Conservation (phyloP, 768 basidiomycete genomes). For the Strobilomyces confusus region DNA sequence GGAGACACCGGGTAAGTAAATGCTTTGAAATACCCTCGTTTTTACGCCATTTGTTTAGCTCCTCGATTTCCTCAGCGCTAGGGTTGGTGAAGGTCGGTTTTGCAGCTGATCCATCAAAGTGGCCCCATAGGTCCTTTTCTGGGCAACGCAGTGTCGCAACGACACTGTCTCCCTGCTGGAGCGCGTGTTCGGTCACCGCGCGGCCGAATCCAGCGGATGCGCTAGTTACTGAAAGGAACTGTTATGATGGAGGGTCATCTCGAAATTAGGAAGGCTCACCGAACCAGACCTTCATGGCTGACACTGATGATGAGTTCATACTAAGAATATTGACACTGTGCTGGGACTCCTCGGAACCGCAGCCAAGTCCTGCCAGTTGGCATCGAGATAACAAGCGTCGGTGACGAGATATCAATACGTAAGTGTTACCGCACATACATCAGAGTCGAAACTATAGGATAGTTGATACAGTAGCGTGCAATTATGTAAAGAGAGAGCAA, state of each 20-base stretch:
- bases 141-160: constrained; percentile 40
- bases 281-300: constrained; percentile 20
- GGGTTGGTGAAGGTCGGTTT: too few species aligned
- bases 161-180: constrained; percentile 37
- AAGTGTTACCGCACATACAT: neutral
- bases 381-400: too few species aligned
- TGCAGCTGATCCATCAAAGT: too few species aligned
- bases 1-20: too few species aligned
- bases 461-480: neutral
- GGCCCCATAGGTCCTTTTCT: too few species aligned
- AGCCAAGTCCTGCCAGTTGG: too few species aligned
- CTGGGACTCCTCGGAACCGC: too few species aligned
- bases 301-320: neutral
- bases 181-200: constrained; percentile 30
- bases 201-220: constrained; percentile 39
- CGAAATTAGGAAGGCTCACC: constrained; percentile 9
- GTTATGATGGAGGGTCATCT: neutral
- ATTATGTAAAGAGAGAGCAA: neutral
- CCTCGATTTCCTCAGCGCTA: too few species aligned
- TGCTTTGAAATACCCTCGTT: too few species aligned
- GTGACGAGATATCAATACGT: neutral
- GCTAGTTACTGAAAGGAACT: constrained; percentile 34
- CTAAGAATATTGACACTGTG: too few species aligned
- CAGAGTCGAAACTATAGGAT: neutral
- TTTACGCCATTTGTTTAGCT: too few species aligned